A percentile compares a stretch with the other conserved stretches of the same genome.
Conservation (phyloP, 176 grass and related monocot species). For the Rhynchospora tenuis region DNA sequence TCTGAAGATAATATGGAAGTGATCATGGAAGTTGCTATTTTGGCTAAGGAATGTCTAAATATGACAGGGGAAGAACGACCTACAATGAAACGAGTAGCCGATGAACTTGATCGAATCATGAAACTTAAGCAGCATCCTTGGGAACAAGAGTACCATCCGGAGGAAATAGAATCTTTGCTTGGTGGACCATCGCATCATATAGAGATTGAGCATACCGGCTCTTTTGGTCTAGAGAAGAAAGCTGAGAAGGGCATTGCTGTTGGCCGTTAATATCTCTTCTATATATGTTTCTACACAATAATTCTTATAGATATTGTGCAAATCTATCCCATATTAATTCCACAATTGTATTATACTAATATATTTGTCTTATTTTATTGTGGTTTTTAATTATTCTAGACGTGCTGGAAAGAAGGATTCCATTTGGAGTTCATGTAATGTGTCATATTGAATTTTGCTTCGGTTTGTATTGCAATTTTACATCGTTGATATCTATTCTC, state of each 20-base stretch:
- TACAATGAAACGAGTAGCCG: neutral
- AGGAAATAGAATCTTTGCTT: neutral
- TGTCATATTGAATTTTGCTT: no score
- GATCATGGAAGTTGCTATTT: neutral
- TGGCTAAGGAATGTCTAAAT: neutral
- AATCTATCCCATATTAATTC: no score
- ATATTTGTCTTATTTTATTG: no score
- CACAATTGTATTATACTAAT: no score
- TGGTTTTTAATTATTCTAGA: no score
- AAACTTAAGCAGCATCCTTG: no score
- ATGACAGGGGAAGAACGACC: neutral
- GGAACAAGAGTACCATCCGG: neutral
- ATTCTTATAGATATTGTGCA: no score
- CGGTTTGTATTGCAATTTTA: no score
- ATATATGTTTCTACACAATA: no score
- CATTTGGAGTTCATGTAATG: no score
- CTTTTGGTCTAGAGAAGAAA: neutral
- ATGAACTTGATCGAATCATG: neutral
- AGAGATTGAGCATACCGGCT: neutral
- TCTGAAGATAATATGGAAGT: neutral
- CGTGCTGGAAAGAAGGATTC: no score
- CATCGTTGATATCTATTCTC: no score
- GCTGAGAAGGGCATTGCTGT: neutral
- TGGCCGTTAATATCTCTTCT: neutral
- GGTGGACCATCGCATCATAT: neutral